Conservation (phyloP, 805 yeast species). For the Starmerella sirachaensis region DNA sequence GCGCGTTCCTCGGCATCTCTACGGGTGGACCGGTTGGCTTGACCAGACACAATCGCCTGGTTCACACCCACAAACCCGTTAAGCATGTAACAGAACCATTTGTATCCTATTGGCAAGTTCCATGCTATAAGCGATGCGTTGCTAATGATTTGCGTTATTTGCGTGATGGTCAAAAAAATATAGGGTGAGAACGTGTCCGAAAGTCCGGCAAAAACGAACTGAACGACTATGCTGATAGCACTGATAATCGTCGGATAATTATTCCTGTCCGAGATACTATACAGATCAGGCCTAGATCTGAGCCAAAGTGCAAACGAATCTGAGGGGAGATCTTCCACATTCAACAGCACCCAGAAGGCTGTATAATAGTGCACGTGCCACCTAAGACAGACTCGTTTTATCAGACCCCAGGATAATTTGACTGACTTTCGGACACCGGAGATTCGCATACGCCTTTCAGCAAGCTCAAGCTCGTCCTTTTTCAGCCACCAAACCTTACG, state of each 20-base stretch:
- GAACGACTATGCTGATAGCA: slow-evolving; percentile 35
- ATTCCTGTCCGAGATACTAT: slow-evolving; percentile 30
- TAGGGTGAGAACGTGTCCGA: slow-evolving; percentile 31
- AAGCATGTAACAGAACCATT: slow-evolving; percentile 32
- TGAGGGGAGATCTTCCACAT: slow-evolving; percentile 33
- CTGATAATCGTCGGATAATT: slow-evolving; percentile 34
- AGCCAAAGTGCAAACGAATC: slow-evolving; percentile 34
- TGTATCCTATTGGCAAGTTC: slow-evolving; percentile 33
- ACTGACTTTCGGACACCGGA: slow-evolving; percentile 24
- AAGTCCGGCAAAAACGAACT: slow-evolving; percentile 32
- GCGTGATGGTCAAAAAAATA: slow-evolving; percentile 30
- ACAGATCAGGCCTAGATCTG: slow-evolving; percentile 26
- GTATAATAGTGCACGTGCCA: slow-evolving; percentile 30
- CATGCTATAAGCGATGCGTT: slow-evolving; percentile 34
- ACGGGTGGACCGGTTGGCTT: slow-evolving; percentile 31
- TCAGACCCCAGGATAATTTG: slow-evolving; percentile 13
- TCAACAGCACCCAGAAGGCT: slow-evolving; percentile 30
- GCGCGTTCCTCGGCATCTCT: slow-evolving; percentile 30
- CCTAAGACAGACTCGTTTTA: slow-evolving; percentile 22
- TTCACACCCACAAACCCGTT: slow-evolving; percentile 30
- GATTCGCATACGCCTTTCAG: slow-evolving; percentile 24
- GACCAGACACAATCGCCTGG: slow-evolving; percentile 36
- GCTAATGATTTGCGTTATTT: slow-evolving; percentile 29
- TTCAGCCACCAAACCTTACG: slow-evolving; percentile 27
- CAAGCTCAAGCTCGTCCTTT: slow-evolving; percentile 26